Percentiles rank a stretch among this genome's conserved stretches.
These are phyloP conservation scores for Fonsecaea monophora DNA, from an alignment of 2,329 filamentous ascomycete species.

Conservation along the genomic window DNA sequence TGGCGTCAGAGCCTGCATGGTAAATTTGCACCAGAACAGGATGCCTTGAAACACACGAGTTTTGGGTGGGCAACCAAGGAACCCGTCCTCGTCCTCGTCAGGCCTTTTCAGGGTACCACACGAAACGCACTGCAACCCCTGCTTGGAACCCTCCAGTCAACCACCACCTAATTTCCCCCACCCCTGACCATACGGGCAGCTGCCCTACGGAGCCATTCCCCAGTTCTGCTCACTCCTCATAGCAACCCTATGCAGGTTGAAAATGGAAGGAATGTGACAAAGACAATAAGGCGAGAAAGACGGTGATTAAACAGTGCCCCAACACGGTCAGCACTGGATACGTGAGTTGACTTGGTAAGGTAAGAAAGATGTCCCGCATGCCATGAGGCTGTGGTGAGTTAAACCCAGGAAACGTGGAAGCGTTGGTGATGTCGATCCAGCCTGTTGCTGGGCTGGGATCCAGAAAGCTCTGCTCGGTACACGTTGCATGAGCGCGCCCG, in stretches of 20 bases:
- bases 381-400: not conserved
- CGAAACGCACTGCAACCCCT: slow-evolving; percentile 11
- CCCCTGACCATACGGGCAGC: slow-evolving; percentile 12
- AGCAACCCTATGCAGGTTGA: not conserved
- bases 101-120: slow-evolving; percentile 7
- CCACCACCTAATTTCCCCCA: slow-evolving; percentile 22
- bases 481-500: not conserved
- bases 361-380: not conserved
- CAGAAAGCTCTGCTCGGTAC: not conserved
- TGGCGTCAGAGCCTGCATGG: not conserved
- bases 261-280: slow-evolving; percentile 11
- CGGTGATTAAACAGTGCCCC: not conserved
- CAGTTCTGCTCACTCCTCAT: not conserved
- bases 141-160: slow-evolving; percentile 3
- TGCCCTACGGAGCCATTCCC: not conserved
- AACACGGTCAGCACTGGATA: not conserved
- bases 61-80: not conserved
- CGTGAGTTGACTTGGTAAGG: not conserved
- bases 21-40: slow-evolving; percentile 7
- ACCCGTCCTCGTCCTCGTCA: not conserved
- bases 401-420: not conserved
- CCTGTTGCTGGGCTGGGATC: not conserved
- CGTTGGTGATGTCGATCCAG: not conserved
- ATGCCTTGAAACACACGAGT: not conserved
- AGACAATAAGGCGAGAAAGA: slow-evolving; percentile 2